A percentile compares a stretch with the other conserved stretches of the same genome.
These are phyloP conservation scores for Camellia granthamiana DNA, from an alignment of 148 eudicot genomes.

Conservation along the genomic window DNA sequence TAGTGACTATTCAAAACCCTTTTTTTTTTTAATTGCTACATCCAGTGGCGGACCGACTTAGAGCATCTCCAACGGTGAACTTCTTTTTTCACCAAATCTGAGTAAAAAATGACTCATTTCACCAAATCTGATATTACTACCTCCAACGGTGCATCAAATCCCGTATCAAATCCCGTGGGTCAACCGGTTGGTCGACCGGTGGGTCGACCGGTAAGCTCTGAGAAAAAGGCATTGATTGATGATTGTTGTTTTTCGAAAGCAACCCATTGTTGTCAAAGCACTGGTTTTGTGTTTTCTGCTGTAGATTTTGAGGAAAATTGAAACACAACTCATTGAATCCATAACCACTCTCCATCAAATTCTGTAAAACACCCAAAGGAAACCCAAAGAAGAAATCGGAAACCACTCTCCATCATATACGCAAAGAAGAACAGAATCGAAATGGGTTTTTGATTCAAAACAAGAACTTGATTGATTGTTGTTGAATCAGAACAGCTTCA, in stretches of 20 bases:
- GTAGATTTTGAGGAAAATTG: constrained; percentile 27
- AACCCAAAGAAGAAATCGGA: constrained; percentile 48
- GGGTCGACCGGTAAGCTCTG: too few species aligned
- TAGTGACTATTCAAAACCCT: neutral
- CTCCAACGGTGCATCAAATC: too few species aligned
- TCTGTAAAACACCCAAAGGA: constrained; percentile 28
- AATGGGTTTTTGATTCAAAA: constrained; percentile 16
- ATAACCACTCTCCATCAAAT: constrained; percentile 24
- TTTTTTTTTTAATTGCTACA: too few species aligned
- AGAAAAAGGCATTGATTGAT: constrained; percentile 23
- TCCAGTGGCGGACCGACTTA: too few species aligned
- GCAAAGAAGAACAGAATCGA: constrained; percentile 5
- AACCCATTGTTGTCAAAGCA: constrained; percentile 11
- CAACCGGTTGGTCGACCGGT: too few species aligned
- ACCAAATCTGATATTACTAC: too few species aligned
- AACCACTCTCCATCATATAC: constrained; percentile 49
- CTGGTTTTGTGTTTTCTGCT: constrained; percentile 10
- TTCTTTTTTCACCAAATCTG: too few species aligned
- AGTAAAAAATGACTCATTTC: too few species aligned
- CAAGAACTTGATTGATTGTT: neutral
- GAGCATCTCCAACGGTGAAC: too few species aligned
- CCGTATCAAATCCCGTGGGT: too few species aligned
- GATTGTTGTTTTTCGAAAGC: constrained; percentile 14
- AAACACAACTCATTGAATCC: constrained; percentile 26
- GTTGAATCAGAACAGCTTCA: constrained; percentile 4